Conservation (phyloP, 2,329 filamentous ascomycete genomes). For the Albophoma yamanashiensis region DNA sequence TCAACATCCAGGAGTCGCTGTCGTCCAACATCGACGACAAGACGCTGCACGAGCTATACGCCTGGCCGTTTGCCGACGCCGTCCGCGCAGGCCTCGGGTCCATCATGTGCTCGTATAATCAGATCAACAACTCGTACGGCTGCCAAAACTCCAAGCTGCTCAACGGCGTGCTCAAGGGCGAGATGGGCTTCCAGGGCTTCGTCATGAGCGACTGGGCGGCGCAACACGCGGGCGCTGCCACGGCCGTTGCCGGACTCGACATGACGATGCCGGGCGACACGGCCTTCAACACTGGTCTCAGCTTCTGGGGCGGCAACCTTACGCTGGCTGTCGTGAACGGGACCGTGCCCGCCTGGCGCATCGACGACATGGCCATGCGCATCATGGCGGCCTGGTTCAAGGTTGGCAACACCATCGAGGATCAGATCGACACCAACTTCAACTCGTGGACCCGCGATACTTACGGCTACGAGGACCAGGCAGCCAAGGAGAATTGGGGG, state of each 20-base stretch:
- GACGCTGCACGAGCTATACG: slow-evolving; percentile 64
- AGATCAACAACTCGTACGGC: slow-evolving; percentile 68
- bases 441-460: slow-evolving; percentile 77
- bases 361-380: slow-evolving; percentile 87
- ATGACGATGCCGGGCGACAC: slow-evolving; percentile 89
- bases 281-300: slow-evolving; percentile 58
- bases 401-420: slow-evolving; percentile 42
- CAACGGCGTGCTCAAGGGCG: slow-evolving; percentile 67
- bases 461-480: slow-evolving; percentile 56
- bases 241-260: slow-evolving; percentile 64
- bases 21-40: slow-evolving; percentile 61
- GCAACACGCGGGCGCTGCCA: slow-evolving; percentile 57
- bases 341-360: slow-evolving; percentile 72
- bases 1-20: slow-evolving; percentile 48
- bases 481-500: slow-evolving; percentile 48
- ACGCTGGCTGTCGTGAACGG: slow-evolving; percentile 84
- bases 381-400: slow-evolving; percentile 66
- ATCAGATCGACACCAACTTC: slow-evolving; percentile 59
- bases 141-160: slow-evolving; percentile 72
- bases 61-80: slow-evolving; percentile 70
- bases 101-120: slow-evolving; percentile 62
- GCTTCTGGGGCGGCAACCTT: slow-evolving; percentile 79
- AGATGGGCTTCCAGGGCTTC: slow-evolving; percentile 74
- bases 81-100: slow-evolving; percentile 55
- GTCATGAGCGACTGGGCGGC: slow-evolving; percentile 75